Base-by-base conservation (phyloP, 345 rosid species). In the Hibiscus tridactylites region DNA sequence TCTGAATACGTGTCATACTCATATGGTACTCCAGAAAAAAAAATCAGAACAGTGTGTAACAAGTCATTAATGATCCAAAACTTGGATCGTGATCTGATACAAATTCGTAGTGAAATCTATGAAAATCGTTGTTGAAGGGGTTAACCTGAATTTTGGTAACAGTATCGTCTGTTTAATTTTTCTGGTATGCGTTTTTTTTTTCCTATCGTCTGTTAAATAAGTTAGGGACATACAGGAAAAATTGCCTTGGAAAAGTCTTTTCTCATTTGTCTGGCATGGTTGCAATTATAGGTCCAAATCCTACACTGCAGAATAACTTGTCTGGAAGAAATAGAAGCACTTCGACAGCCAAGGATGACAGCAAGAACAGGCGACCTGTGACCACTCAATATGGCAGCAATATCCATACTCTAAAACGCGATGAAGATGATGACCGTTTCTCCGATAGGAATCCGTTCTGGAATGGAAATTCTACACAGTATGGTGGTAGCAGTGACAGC, bases 391-490 rank as follows among this genome's bases (percentile, higher is more conserved):
- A 26, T 24, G 62, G 62, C 35, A 58, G 62, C 62, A 58, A 58
- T 24, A 58, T 58, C 26, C 62, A 58, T 31, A 58, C 62, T 10
- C 33, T 58, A 58, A 58, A 58, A 58, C 62, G 7, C 7, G 35
- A 58, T 58, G 35, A 58, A 58, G 62, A 58, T 28, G 35, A 58
- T 58, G 62, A 58, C 3, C 31, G 35, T 58, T 58, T 58, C 62
- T 3, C 15, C 10, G 62, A 24, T 26, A 58, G 35, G 28, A 58
- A 58, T 24, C n/a, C 33, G 3, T 58, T 58, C 33, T 58, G 62
- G 62, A 58, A 58, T 26, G 62, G 62, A 58, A 58, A 58, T 58
- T 58, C 62, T 58, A 58, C 62, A 26, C 62, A 58, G 62, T 58
- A 58, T 26, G 62, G 62, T 58, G 62, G 62, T 58, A 58, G 31